phyloP scores from a whole-genome alignment of 106 monocot genomes.

The Alisma plantagoaquatica region DNA sequence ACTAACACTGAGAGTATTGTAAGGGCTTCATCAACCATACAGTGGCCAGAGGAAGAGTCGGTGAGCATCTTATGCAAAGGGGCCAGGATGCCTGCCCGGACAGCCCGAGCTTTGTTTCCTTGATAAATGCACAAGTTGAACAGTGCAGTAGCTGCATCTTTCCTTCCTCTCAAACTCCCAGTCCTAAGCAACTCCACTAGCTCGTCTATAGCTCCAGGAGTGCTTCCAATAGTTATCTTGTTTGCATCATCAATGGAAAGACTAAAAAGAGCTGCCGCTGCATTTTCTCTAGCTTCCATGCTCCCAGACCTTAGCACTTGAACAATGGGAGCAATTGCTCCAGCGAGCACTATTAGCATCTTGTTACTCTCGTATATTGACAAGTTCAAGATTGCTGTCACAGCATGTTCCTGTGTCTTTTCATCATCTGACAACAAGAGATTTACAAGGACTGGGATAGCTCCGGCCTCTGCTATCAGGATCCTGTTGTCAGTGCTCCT shows the following conservation, averaged over 20 bases:
- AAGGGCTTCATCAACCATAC: constrained; percentile 67
- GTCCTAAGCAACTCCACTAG: constrained; percentile 62
- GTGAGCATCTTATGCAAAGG: constrained; percentile 53
- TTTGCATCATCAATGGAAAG: constrained; percentile 77
- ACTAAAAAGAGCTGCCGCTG: constrained; percentile 86
- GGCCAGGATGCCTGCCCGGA: constrained; percentile 51
- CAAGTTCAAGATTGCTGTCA: constrained; percentile 41
- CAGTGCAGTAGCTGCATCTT: constrained; percentile 93
- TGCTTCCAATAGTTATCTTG: constrained; percentile 75
- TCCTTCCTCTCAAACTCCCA: constrained; percentile 66
- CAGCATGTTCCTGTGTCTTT: constrained; percentile 33
- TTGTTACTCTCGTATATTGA: constrained; percentile 44
- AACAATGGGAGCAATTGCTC: constrained; percentile 63
- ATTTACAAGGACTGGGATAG: constrained; percentile 22
- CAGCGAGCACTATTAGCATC: constrained; percentile 54
- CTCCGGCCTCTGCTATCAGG: constrained; percentile 32
- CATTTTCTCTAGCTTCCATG: constrained; percentile 92
- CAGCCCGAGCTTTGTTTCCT: constrained; percentile 64
- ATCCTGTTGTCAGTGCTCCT: constrained; percentile 69
- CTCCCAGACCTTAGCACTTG: constrained; percentile 48
- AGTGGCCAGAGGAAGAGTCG: constrained; percentile 23
- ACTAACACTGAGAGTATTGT: constrained; percentile 64
- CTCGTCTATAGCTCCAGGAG: constrained; percentile 66
- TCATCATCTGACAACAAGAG: constrained; percentile 19
- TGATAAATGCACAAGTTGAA: constrained; percentile 90